Base-by-base conservation (phyloP, 2,329 filamentous ascomycete genomes). In the Pestalotiopsis sp. region DNA sequence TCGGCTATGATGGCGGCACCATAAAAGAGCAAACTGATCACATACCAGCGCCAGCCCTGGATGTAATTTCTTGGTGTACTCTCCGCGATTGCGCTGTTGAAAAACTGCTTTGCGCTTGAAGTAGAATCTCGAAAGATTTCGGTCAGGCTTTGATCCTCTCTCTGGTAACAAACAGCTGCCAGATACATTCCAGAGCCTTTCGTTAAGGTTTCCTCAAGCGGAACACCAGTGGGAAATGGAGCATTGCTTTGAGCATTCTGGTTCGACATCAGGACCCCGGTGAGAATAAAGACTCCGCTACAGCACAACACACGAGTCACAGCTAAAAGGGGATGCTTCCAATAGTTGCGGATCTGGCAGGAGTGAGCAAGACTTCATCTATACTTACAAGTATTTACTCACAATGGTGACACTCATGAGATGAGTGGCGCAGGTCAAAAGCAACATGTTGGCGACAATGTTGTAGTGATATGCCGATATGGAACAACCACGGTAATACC, bases 391-490 rank as follows among this genome's bases (percentile, higher is more conserved):
- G 4, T 17, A n/a, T 9, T 9, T 3, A 52, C 45, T 9, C 20
- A 79, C 75, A 45, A 80, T 73, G 17, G 76, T 78, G 12, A 80
- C 73, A 20, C 78, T 75, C 72, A 80, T 72, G 5, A 81, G 71
- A 65, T 81, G 79, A 0, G 79, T 81, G 14, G 78, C 79, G 64
- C 79, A 80, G 14, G 76, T 79, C 9, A 81, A 71, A 3, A 80
- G 72, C 69, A 81, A 70, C 72, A 80, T 77, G 69, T 80, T 80
- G 13, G 75, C 73, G 1, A 80, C 74, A 56, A 81, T 73, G 62
- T 80, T 79, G 72, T 81, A 81, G 69, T 81, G 80, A 68, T 81
- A 80, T 2, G 78, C 75, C 41, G 76, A 76, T 62, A 80, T 71
- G 45, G 74, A 72, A 70, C 79, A 81, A 17, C 76, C 78, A 61